phyloP scores from a whole-genome alignment of 2,329 filamentous ascomycete species.

The Hawksworthiomyces lignivorus region DNA sequence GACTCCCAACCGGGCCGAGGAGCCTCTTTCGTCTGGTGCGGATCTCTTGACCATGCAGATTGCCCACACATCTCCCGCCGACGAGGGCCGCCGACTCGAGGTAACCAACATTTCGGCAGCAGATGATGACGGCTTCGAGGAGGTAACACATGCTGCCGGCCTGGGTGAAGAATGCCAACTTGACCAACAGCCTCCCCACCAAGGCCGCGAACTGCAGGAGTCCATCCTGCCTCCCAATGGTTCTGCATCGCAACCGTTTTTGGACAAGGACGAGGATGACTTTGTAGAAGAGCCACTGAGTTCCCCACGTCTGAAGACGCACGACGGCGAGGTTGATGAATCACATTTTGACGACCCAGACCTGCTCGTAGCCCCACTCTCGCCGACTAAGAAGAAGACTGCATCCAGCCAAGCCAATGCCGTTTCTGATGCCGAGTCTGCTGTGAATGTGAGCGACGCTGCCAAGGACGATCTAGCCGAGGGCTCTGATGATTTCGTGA shows the following conservation, averaged over 20 bases:
- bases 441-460: neutral
- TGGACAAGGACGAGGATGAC: constrained; percentile 60
- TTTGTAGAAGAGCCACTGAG: constrained; percentile 73
- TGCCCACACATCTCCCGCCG: constrained; percentile 41
- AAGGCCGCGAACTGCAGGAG: no score
- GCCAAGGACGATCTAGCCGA: constrained; percentile 14
- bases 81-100: constrained; percentile 63
- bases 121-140: constrained; percentile 90
- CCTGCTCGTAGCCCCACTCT: constrained; percentile 50
- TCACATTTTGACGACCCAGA: constrained; percentile 48
- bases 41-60: constrained; percentile 58
- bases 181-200: constrained; percentile 32
- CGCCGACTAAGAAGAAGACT: constrained; percentile 36
- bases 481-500: constrained; percentile 14
- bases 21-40: constrained; percentile 35
- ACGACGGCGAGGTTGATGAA: constrained; percentile 43
- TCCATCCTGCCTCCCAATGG: constrained; percentile 21
- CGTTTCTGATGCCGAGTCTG: no score
- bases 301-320: constrained; percentile 56
- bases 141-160: constrained; percentile 64
- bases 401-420: neutral
- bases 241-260: constrained; percentile 25
- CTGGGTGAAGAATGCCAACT: constrained; percentile 54
- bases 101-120: constrained; percentile 61
- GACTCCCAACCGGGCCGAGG: constrained; percentile 34